Evolutionary conservation across 345 rosid genomes (phyloP).

Genomic region (Sisymbrium irio): DNA sequence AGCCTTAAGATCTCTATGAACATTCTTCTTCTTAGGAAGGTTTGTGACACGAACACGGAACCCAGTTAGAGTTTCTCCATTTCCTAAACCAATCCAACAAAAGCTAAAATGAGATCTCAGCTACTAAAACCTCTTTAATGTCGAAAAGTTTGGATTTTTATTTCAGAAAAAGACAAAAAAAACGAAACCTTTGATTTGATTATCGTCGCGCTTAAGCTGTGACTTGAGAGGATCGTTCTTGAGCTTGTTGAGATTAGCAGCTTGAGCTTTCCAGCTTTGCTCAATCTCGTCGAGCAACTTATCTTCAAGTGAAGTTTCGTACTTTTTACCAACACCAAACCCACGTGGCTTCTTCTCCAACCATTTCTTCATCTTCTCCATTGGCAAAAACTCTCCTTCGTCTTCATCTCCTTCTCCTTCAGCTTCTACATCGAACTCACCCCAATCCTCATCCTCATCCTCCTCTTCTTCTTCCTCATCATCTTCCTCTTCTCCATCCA

Average conservation of each 20-base stretch:
- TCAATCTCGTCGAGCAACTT: conserved; percentile 72
- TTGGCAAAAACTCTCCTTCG: conserved; percentile 45
- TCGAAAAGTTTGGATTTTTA: background rate
- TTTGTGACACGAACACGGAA: conserved; percentile 55
- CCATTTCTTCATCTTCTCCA: conserved; percentile 66
- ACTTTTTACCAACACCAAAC: conserved; percentile 71
- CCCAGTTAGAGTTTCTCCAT: conserved; percentile 45
- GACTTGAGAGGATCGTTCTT: conserved; percentile 48
- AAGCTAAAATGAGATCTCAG: conserved; percentile 19
- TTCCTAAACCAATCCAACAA: conserved; percentile 19
- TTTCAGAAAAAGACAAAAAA: background rate
- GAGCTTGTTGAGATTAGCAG: conserved; percentile 60
- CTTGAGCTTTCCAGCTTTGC: conserved; percentile 67
- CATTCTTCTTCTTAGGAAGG: conserved; percentile 92
- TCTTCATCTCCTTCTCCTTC: conserved; percentile 38
- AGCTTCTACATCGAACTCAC: conserved; percentile 32
- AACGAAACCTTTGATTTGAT: conserved; percentile 24
- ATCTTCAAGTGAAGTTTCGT: conserved; percentile 70
- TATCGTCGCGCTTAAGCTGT: conserved; percentile 27
- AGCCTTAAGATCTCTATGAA: conserved; percentile 70
- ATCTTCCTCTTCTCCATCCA: conserved; percentile 3
- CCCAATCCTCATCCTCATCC: conserved; percentile 34
- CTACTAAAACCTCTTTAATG: background rate
- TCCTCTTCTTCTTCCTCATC: conserved; percentile 21
- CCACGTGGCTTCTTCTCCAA: conserved; percentile 68